These are phyloP conservation scores for Chaetomiaceae sp. DNA, from an alignment of 2,329 filamentous ascomycete genomes.

Conservation along the genomic window DNA sequence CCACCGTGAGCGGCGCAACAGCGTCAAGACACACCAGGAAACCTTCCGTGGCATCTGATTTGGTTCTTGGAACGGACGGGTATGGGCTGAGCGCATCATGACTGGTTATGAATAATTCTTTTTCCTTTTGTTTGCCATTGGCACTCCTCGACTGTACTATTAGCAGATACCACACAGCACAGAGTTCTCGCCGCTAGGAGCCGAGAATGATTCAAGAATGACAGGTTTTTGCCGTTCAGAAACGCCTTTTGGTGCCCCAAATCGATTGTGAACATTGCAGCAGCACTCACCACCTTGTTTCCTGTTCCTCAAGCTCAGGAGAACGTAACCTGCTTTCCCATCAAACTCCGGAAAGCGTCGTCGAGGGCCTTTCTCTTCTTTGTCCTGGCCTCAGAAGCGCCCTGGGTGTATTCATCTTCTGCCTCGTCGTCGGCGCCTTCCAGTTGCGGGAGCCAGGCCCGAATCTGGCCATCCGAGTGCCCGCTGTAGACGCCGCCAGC, in stretches of 20 bases:
- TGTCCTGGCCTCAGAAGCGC: conserved; percentile 48
- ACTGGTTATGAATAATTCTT: conserved; percentile 12
- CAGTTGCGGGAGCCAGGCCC: conserved; percentile 66
- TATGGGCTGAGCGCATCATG: conserved; percentile 11
- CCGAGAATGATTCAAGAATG: not conserved
- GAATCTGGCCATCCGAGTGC: conserved; percentile 78
- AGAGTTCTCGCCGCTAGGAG: not conserved
- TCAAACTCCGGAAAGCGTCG: conserved; percentile 73
- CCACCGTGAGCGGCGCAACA: conserved; percentile 43
- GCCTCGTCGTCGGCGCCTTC: conserved; percentile 39
- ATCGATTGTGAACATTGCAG: too few species aligned
- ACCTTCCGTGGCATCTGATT: conserved; percentile 41
- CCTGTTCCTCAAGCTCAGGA: conserved; percentile 19
- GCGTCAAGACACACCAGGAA: conserved; percentile 44
- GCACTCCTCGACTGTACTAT: conserved; percentile 8
- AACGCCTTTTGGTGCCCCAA: not conserved
- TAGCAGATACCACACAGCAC: conserved; percentile 9
- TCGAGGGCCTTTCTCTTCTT: conserved; percentile 75
- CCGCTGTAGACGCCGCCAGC: conserved; percentile 66
- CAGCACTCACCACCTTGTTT: too few species aligned
- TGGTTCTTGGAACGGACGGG: not conserved
- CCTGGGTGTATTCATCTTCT: conserved; percentile 38
- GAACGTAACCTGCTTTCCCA: conserved; percentile 66
- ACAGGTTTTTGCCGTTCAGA: not conserved
- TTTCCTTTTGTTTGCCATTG: not conserved